A percentile compares a stretch with the other conserved stretches of the same genome.
Conservation (phyloP, 2,329 filamentous ascomycete genomes). For the Aureobasidium sp. region DNA sequence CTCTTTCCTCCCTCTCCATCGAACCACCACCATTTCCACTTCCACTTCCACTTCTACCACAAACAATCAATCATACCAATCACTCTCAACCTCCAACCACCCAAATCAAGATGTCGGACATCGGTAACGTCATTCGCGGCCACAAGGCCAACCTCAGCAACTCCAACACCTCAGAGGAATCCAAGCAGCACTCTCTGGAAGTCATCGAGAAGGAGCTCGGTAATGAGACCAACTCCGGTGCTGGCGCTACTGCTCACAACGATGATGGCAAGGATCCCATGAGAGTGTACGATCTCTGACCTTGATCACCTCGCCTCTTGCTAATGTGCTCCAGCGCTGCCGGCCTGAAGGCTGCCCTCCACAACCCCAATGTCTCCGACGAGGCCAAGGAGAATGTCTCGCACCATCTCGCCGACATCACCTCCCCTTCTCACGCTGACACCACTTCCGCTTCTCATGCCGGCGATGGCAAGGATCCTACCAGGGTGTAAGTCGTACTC, state of each 20-base stretch:
- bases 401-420: slow-evolving; percentile 41
- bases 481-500: slow-evolving; percentile 40
- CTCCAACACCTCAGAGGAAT: slow-evolving; percentile 43
- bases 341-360: slow-evolving; percentile 34
- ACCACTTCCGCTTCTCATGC: slow-evolving; percentile 16
- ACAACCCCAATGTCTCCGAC: slow-evolving; percentile 49
- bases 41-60: neutral
- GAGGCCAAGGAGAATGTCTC: slow-evolving; percentile 50
- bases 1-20: neutral
- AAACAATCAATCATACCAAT: neutral
- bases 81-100: neutral
- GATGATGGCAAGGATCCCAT: slow-evolving; percentile 34
- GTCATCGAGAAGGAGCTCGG: slow-evolving; percentile 45
- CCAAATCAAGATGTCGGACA: slow-evolving; percentile 5
- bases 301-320: neutral
- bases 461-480: slow-evolving; percentile 32
- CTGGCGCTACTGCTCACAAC: slow-evolving; percentile 14
- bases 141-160: slow-evolving; percentile 53
- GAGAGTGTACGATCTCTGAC: slow-evolving; percentile 38
- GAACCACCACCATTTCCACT: neutral
- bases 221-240: neutral
- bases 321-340: slow-evolving; percentile 12
- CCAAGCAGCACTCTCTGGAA: slow-evolving; percentile 47
- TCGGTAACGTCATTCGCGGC: slow-evolving; percentile 20
- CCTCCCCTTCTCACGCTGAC: slow-evolving; percentile 14